Evolutionary conservation across 2,329 filamentous ascomycete genomes (phyloP).

Genomic region (Neoarthrinium moseri): DNA sequence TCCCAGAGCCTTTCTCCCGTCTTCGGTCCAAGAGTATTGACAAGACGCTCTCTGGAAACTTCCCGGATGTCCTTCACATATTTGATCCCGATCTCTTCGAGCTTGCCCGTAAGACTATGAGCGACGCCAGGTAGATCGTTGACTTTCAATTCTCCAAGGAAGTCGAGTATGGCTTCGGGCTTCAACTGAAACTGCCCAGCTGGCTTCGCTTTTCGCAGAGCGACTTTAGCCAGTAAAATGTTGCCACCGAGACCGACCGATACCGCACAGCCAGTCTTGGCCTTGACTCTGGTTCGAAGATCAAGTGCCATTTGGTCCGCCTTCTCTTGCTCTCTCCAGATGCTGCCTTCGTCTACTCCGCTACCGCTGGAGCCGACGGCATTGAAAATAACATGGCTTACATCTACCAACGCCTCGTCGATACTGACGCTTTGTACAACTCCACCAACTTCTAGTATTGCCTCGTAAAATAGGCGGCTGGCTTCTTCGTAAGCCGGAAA

Average conservation of each 20-base stretch:
- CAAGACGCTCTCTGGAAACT: slow-evolving; percentile 72
- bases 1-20: slow-evolving; percentile 90
- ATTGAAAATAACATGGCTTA: slow-evolving; percentile 68
- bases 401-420: slow-evolving; percentile 88
- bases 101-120: slow-evolving; percentile 79
- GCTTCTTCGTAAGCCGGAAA: slow-evolving; percentile 93
- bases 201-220: slow-evolving; percentile 87
- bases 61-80: slow-evolving; percentile 80
- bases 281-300: slow-evolving; percentile 69
- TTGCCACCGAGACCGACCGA: slow-evolving; percentile 92
- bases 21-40: slow-evolving; percentile 78
- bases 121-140: slow-evolving; percentile 90
- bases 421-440: slow-evolving; percentile 95
- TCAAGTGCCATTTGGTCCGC: slow-evolving; percentile 68
- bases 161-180: slow-evolving; percentile 73
- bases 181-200: slow-evolving; percentile 89
- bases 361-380: slow-evolving; percentile 65
- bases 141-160: slow-evolving; percentile 76
- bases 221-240: slow-evolving; percentile 87
- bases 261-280: slow-evolving; percentile 78
- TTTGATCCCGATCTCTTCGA: slow-evolving; percentile 83
- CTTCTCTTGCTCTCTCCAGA: slow-evolving; percentile 75
- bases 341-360: slow-evolving; percentile 63
- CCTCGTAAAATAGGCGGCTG: slow-evolving; percentile 83
- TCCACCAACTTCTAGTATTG: slow-evolving; percentile 76